These are phyloP conservation scores for Plasmodium billcollinsi DNA, from an alignment of 169 alveolate species.

Conservation along the genomic window DNA sequence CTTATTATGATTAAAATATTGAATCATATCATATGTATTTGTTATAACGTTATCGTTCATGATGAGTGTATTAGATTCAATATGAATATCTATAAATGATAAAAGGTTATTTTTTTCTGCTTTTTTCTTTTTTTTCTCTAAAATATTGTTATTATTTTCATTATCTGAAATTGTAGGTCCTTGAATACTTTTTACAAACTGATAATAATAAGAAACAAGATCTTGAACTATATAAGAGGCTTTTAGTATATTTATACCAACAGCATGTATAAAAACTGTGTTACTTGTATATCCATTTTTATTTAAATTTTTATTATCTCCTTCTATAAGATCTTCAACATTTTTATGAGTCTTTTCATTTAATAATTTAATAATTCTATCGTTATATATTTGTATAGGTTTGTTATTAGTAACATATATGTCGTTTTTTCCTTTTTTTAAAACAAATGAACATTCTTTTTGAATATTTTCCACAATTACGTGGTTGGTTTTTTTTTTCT, in stretches of 20 bases:
- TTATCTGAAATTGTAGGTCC: background rate
- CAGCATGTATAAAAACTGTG: conserved; percentile 28
- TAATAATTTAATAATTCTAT: conserved; percentile 22
- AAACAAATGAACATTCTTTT: conserved; percentile 25
- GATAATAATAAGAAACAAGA: conserved; percentile 19
- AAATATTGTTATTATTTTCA: background rate
- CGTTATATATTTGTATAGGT: conserved; percentile 23
- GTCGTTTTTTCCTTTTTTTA: conserved; percentile 30
- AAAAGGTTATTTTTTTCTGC: background rate
- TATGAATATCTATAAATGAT: background rate
- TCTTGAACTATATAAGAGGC: conserved; percentile 51
- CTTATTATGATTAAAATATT: background rate
- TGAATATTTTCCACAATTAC: conserved; percentile 42
- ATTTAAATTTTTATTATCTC: conserved; percentile 13
- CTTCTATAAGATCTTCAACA: conserved; percentile 33
- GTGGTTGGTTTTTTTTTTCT: conserved; percentile 19
- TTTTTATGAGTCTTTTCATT: conserved; percentile 10
- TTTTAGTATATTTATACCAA: conserved; percentile 33
- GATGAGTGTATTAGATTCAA: conserved; percentile 15
- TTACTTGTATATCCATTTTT: background rate
- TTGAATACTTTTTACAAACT: conserved; percentile 17
- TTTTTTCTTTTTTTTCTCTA: background rate
- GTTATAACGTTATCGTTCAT: conserved; percentile 40
- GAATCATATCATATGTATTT: background rate
- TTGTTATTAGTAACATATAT: conserved; percentile 31